Percentiles rank a stretch among this genome's conserved stretches.
phyloP scores from a whole-genome alignment of 2,329 filamentous ascomycete species.

The Neophaeococcomyces aloes region DNA sequence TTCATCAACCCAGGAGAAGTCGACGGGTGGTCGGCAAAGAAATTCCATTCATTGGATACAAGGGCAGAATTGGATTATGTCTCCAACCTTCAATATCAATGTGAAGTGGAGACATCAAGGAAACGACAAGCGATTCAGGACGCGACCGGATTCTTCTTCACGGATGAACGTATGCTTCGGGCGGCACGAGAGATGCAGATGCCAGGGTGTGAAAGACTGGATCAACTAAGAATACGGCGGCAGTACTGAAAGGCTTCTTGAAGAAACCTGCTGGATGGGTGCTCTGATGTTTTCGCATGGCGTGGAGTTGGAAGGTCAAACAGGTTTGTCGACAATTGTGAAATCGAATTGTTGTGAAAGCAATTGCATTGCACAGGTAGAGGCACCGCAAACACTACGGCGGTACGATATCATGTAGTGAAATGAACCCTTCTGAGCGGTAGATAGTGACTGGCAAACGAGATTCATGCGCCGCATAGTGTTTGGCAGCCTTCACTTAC shows the following conservation, averaged over 20 bases:
- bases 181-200: slow-evolving; percentile 53
- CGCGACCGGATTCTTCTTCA: slow-evolving; percentile 78
- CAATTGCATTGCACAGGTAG: too few relatives aligned
- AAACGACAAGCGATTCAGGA: slow-evolving; percentile 61
- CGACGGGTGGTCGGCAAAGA: slow-evolving; percentile 54
- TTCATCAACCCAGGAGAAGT: slow-evolving; percentile 74
- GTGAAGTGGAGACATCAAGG: slow-evolving; percentile 59
- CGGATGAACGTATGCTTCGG: slow-evolving; percentile 68
- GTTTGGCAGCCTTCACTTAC: not conserved
- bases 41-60: slow-evolving; percentile 65
- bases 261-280: not conserved
- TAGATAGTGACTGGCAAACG: too few relatives aligned
- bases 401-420: too few relatives aligned
- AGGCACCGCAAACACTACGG: too few relatives aligned
- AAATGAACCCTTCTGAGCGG: too few relatives aligned
- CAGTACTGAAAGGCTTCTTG: slow-evolving; percentile 21
- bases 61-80: slow-evolving; percentile 66
- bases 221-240: slow-evolving; percentile 35
- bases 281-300: not conserved
- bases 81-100: slow-evolving; percentile 55
- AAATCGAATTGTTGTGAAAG: too few relatives aligned
- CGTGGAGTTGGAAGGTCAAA: not conserved
- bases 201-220: slow-evolving; percentile 48
- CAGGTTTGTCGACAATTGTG: too few relatives aligned
- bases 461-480: too few relatives aligned